These are phyloP conservation scores for Echinosophora koreensis DNA, from an alignment of 306 rosid species.

Conservation along the genomic window DNA sequence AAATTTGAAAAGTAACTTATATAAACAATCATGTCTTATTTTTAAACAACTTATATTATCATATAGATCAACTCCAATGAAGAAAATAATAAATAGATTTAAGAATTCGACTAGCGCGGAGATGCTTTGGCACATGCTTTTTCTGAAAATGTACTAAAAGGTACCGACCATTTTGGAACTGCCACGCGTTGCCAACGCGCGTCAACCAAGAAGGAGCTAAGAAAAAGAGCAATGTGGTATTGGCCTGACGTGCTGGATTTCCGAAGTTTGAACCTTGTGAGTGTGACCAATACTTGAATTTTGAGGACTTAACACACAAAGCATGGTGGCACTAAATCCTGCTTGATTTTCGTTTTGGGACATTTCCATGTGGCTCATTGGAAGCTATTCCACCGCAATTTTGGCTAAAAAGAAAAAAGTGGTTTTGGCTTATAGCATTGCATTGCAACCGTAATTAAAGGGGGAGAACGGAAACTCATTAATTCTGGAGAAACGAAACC, in stretches of 20 bases:
- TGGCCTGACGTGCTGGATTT: not conserved
- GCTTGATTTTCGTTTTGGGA: slow-evolving; percentile 47
- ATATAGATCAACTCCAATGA: no score
- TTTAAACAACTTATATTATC: no score
- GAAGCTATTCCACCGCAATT: slow-evolving; percentile 43
- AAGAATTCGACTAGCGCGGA: no score
- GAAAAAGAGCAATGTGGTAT: not conserved
- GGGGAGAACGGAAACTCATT: not conserved
- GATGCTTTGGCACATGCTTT: not conserved
- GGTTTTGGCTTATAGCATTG: slow-evolving; percentile 30
- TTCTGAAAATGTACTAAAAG: not conserved
- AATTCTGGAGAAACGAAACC: not conserved
- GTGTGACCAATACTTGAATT: slow-evolving; percentile 38
- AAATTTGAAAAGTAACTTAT: no score
- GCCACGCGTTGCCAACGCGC: slow-evolving; percentile 28
- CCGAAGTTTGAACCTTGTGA: slow-evolving; percentile 25
- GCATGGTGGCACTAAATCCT: slow-evolving; percentile 28
- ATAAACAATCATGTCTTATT: no score
- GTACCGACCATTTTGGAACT: not conserved
- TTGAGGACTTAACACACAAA: slow-evolving; percentile 1
- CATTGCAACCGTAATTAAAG: slow-evolving; percentile 46
- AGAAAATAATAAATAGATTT: no score
- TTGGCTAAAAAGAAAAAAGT: slow-evolving; percentile 9
- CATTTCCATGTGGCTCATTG: slow-evolving; percentile 37
- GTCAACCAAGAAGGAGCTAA: not conserved